Evolutionary conservation across 2,329 filamentous ascomycete species (phyloP).

Genomic region (Colletotrichum scovillei): DNA sequence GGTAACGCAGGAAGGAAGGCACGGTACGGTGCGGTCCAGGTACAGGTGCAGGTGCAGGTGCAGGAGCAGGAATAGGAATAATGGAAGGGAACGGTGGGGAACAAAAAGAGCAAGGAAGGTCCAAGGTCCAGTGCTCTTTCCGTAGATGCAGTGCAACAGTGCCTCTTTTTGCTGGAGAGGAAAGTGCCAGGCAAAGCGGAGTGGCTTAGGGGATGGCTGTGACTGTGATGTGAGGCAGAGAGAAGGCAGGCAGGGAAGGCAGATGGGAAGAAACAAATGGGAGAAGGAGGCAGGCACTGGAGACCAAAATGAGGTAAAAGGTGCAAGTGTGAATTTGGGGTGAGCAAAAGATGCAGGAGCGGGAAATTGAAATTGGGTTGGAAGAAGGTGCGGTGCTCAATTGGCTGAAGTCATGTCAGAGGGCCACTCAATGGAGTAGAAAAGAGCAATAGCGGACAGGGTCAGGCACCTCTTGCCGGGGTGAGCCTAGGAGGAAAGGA

Average conservation of each 20-base stretch:
- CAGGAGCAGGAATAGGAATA: neutral
- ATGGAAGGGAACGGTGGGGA: neutral
- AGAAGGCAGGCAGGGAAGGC: neutral
- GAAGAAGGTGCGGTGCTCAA: slow-evolving; percentile 15
- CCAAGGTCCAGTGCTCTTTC: neutral
- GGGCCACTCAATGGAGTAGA: slow-evolving; percentile 11
- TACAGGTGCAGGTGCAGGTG: no score
- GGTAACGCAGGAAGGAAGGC: neutral
- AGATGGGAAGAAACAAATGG: no score
- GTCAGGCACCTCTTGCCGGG: neutral
- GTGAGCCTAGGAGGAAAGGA: neutral
- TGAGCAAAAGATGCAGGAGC: slow-evolving; percentile 2
- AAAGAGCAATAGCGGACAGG: slow-evolving; percentile 22
- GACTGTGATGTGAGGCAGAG: neutral
- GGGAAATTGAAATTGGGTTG: slow-evolving; percentile 36
- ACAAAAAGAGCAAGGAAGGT: slow-evolving; percentile 2
- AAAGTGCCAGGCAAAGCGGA: neutral
- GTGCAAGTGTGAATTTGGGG: neutral
- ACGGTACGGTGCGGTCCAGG: neutral
- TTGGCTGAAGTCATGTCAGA: slow-evolving; percentile 32
- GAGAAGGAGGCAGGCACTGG: neutral
- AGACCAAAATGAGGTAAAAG: neutral
- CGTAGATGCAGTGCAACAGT: neutral
- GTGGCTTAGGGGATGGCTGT: neutral
- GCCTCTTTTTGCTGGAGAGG: neutral